These are phyloP conservation scores for Trametes gibbosa DNA, from an alignment of 768 basidiomycete genomes.

Conservation along the genomic window DNA sequence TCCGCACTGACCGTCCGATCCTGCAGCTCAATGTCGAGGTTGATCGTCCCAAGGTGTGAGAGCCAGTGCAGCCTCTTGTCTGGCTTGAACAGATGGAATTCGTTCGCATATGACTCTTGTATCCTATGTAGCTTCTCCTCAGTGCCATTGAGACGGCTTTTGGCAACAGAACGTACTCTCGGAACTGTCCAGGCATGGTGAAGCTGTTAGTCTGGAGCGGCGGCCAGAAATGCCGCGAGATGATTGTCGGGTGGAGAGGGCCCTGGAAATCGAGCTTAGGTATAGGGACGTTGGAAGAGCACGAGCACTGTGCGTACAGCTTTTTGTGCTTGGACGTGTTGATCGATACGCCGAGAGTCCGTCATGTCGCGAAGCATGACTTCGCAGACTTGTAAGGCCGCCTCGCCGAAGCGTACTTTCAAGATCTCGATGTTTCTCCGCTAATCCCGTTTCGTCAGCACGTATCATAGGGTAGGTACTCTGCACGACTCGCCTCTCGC, in stretches of 20 bases:
- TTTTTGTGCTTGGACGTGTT: constrained; percentile 77
- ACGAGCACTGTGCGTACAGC: constrained; percentile 41
- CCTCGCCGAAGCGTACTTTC: constrained; percentile 94
- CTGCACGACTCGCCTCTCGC: constrained; percentile 44
- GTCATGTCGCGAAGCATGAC: constrained; percentile 98
- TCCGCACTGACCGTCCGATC: constrained; percentile 76
- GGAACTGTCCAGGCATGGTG: constrained; percentile 83
- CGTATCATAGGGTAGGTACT: background rate
- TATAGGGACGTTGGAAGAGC: background rate
- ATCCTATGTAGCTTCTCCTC: constrained; percentile 41
- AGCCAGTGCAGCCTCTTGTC: constrained; percentile 91
- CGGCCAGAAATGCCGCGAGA: constrained; percentile 97
- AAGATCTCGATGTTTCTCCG: constrained; percentile 90
- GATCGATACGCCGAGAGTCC: constrained; percentile 87
- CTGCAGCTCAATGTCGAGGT: constrained; percentile 75
- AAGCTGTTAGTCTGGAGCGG: constrained; percentile 70
- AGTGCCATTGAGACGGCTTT: background rate
- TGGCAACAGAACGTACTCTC: too few relatives aligned
- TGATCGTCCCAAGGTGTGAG: constrained; percentile 83
- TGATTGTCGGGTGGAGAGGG: constrained; percentile 82
- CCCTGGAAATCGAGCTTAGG: constrained; percentile 39
- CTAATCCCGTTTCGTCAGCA: constrained; percentile 37
- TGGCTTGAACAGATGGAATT: constrained; percentile 83
- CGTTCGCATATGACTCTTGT: constrained; percentile 71
- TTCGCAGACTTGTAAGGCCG: constrained; percentile 90